These are phyloP conservation scores for Citrullus amarus DNA, from an alignment of 306 rosid genomes.

Conservation along the genomic window DNA sequence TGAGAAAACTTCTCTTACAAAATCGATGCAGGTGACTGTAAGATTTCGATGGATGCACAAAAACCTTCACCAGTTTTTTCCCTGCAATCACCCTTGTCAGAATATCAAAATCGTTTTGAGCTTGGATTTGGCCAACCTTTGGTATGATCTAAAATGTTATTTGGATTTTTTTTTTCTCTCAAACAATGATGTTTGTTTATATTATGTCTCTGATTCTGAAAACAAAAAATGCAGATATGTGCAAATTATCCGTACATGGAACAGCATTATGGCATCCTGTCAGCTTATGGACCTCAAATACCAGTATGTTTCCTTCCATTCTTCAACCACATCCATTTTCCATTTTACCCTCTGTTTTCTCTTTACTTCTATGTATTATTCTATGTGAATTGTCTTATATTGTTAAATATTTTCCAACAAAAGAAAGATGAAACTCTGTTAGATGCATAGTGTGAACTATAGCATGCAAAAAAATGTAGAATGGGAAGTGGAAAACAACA, in stretches of 20 bases:
- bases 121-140: conserved; percentile 72
- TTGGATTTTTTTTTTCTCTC: not conserved
- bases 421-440: not conserved
- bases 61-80: conserved; percentile 43
- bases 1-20: not conserved
- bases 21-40: conserved; percentile 34
- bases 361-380: not conserved
- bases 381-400: not conserved
- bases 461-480: not conserved
- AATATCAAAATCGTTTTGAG: conserved; percentile 42
- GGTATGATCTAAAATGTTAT: conserved; percentile 23
- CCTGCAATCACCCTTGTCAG: conserved; percentile 41
- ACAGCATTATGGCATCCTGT: conserved; percentile 70
- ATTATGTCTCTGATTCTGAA: not conserved
- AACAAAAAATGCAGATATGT: conserved; percentile 37
- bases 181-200: not conserved
- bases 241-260: conserved; percentile 64
- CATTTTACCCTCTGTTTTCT: not conserved
- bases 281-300: conserved; percentile 63
- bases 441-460: not conserved
- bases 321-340: not conserved
- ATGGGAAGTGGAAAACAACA: not conserved
- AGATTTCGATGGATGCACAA: conserved; percentile 39
- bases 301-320: conserved; percentile 41
- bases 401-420: not conserved